These are phyloP conservation scores for Fusarium algeriense DNA, from an alignment of 2,329 filamentous ascomycete genomes.

Conservation along the genomic window DNA sequence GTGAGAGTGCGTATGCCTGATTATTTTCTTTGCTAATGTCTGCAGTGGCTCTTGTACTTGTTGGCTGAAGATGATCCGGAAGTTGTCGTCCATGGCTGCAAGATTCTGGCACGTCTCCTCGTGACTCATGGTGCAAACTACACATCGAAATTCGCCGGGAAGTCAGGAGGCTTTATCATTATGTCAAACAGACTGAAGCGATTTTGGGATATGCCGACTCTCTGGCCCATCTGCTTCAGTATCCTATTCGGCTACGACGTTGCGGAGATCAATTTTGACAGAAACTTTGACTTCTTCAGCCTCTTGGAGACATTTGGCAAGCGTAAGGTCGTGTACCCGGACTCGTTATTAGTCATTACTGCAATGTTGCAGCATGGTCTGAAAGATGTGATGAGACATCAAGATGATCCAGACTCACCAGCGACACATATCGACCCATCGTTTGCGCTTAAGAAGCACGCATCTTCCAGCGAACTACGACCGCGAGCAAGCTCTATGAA, in stretches of 20 bases:
- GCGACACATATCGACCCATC: constrained; percentile 33
- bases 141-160: constrained; percentile 83
- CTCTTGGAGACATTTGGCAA: constrained; percentile 80
- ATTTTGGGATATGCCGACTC: constrained; percentile 87
- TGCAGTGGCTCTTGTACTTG: constrained; percentile 89
- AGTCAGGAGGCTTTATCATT: constrained; percentile 88
- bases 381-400: constrained; percentile 74
- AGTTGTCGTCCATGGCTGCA: constrained; percentile 82
- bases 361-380: constrained; percentile 90
- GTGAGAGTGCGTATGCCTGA: constrained; percentile 56
- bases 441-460: constrained; percentile 21
- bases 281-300: constrained; percentile 78
- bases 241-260: constrained; percentile 90
- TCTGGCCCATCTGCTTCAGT: constrained; percentile 91
- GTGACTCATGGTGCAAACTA: constrained; percentile 86
- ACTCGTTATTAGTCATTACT: constrained; percentile 82
- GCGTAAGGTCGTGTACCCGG: constrained; percentile 77
- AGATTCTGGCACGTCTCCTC: constrained; percentile 85
- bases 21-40: constrained; percentile 23
- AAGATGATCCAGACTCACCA: constrained; percentile 70
- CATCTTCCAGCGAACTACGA: constrained; percentile 34
- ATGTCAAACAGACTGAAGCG: constrained; percentile 84
- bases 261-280: constrained; percentile 77
- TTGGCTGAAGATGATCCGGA: constrained; percentile 88
- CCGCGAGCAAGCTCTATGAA: constrained; percentile 74